phyloP scores from a whole-genome alignment of 2,329 filamentous ascomycete genomes.

The Fusarium sp. region DNA sequence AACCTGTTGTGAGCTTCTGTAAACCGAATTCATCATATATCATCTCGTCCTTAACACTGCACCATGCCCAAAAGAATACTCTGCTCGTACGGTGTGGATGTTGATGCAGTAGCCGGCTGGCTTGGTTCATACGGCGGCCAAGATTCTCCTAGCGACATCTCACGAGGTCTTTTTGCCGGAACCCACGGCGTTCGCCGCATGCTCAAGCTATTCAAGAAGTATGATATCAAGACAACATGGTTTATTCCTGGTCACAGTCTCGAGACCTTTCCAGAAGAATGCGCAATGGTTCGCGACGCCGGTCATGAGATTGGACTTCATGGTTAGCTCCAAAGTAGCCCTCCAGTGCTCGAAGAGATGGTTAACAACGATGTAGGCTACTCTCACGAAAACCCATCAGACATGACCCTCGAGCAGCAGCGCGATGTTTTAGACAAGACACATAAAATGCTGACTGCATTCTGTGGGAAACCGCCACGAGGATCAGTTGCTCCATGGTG shows the following conservation, averaged over 20 bases:
- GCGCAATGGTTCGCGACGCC: conserved; percentile 58
- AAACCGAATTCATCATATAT: rapidly evolving
- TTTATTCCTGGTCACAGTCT: conserved; percentile 63
- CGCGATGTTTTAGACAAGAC: conserved; percentile 80
- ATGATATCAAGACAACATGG: conserved; percentile 74
- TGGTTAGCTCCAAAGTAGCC: conserved; percentile 44
- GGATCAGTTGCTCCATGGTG: conserved; percentile 81
- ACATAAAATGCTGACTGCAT: conserved; percentile 76
- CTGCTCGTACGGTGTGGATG: conserved; percentile 72
- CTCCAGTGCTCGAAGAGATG: too few relatives aligned
- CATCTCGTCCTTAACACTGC: rapidly evolving
- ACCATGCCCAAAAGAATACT: conserved; percentile 12
- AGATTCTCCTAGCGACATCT: conserved; percentile 68
- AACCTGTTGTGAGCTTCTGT: too few relatives aligned
- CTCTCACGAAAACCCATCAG: conserved; percentile 77
- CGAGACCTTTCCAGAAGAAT: conserved; percentile 62
- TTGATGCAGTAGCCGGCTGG: conserved; percentile 83
- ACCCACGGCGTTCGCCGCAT: conserved; percentile 74
- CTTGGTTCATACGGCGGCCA: conserved; percentile 80
- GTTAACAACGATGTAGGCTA: conserved; percentile 58
- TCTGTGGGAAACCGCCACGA: conserved; percentile 75
- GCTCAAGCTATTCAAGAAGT: conserved; percentile 77
- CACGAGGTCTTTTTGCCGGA: conserved; percentile 69
- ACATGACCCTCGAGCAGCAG: conserved; percentile 81
- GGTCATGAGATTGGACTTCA: conserved; percentile 69